A percentile compares a stretch with the other conserved stretches of the same genome.
Evolutionary conservation across 2,329 filamentous ascomycete species (phyloP).

Genomic region (Ceratocystis diversiconidia): DNA sequence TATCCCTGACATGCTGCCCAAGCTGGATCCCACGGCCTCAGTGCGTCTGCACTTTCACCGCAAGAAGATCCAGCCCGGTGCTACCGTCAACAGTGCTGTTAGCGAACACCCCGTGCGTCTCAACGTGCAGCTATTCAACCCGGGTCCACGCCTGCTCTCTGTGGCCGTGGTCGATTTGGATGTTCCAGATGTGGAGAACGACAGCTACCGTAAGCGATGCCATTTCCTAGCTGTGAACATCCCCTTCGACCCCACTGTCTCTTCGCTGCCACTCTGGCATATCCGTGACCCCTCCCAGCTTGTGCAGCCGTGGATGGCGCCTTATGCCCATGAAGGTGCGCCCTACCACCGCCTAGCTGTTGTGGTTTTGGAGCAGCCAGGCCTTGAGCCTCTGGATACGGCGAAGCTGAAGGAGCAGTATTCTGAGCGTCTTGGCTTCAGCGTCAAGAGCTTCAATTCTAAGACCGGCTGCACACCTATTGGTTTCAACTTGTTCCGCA

Average conservation of each 20-base stretch:
- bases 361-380: slow-evolving; percentile 67
- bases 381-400: slow-evolving; percentile 44
- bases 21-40: slow-evolving; percentile 63
- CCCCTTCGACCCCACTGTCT: slow-evolving; percentile 37
- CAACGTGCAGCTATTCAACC: slow-evolving; percentile 72
- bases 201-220: slow-evolving; percentile 66
- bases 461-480: slow-evolving; percentile 57
- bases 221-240: slow-evolving; percentile 70
- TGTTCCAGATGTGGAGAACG: slow-evolving; percentile 62
- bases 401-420: slow-evolving; percentile 41
- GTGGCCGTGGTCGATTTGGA: slow-evolving; percentile 81
- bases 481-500: slow-evolving; percentile 77
- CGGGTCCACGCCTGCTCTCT: slow-evolving; percentile 66
- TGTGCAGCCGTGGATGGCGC: slow-evolving; percentile 67
- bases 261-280: slow-evolving; percentile 49
- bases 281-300: slow-evolving; percentile 50
- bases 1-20: slow-evolving; percentile 73
- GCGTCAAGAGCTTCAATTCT: slow-evolving; percentile 58
- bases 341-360: slow-evolving; percentile 82
- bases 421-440: slow-evolving; percentile 50
- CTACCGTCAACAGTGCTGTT: slow-evolving; percentile 58
- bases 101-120: slow-evolving; percentile 63
- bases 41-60: slow-evolving; percentile 69
- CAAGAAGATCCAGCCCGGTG: slow-evolving; percentile 57
- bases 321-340: slow-evolving; percentile 76